phyloP scores from a whole-genome alignment of 345 rosid genomes.

The Odontarrhena argentea region DNA sequence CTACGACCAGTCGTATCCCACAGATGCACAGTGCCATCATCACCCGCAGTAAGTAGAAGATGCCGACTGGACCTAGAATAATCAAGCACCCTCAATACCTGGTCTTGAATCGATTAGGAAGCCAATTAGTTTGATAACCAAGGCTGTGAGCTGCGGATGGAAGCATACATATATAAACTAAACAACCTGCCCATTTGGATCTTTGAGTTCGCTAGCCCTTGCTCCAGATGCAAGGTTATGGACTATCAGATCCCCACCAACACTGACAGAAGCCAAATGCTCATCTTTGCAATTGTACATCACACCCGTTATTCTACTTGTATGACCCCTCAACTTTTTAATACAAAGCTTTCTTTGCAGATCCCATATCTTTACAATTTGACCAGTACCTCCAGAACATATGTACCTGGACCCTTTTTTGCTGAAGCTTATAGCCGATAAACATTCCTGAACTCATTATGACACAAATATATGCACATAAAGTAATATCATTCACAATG shows the following conservation, averaged over 20 bases:
- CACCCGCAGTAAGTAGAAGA: constrained; percentile 94
- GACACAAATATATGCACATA: constrained; percentile 8
- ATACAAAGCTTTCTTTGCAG: constrained; percentile 89
- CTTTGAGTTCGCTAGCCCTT: constrained; percentile 87
- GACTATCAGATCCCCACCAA: constrained; percentile 84
- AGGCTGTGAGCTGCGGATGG: constrained; percentile 18
- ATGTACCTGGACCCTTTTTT: constrained; percentile 87
- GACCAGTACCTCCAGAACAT: constrained; percentile 94
- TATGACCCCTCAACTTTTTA: constrained; percentile 94
- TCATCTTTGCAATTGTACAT: constrained; percentile 98
- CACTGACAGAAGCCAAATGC: constrained; percentile 92
- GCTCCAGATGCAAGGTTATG: constrained; percentile 96
- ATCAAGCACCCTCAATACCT: constrained; percentile 96
- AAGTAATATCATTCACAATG: not conserved
- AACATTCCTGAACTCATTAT: constrained; percentile 65
- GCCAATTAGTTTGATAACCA: constrained; percentile 31
- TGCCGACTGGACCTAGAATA: constrained; percentile 90
- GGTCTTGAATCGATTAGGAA: constrained; percentile 71
- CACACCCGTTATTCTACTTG: constrained; percentile 75
- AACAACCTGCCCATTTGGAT: constrained; percentile 92
- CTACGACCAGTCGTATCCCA: constrained; percentile 96
- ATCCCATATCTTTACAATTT: constrained; percentile 95
- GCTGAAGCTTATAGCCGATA: constrained; percentile 81
- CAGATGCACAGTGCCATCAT: constrained; percentile 93
- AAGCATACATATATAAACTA: constrained; percentile 41